phyloP scores from a whole-genome alignment of 169 alveolate species.

The Cryptosporidium parvum region DNA sequence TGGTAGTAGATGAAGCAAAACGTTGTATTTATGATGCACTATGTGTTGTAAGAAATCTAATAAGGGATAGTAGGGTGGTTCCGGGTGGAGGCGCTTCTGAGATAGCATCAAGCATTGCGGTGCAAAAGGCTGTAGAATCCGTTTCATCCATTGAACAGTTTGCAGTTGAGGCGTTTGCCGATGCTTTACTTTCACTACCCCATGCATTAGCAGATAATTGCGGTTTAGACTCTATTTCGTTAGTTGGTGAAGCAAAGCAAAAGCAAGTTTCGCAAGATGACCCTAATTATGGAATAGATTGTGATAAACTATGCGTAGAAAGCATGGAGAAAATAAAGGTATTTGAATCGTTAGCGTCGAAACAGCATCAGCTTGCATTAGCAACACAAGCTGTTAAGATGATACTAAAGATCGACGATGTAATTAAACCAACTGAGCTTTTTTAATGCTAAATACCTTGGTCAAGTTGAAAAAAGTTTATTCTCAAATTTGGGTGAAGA shows the following conservation, averaged over 20 bases:
- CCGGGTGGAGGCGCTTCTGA: constrained; percentile 99
- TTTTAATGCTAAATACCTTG: neutral
- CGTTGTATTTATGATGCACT: constrained; percentile 98
- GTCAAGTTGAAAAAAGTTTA: neutral
- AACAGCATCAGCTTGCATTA: constrained; percentile 93
- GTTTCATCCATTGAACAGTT: constrained; percentile 94
- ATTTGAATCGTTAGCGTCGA: constrained; percentile 94
- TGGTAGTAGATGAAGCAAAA: constrained; percentile 97
- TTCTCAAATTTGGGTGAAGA: constrained; percentile 1
- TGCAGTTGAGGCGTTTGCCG: constrained; percentile 98
- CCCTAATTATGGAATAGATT: constrained; percentile 68
- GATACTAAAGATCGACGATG: constrained; percentile 99
- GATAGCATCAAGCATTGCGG: constrained; percentile 94
- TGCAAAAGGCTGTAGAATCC: constrained; percentile 91
- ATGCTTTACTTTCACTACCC: constrained; percentile 96
- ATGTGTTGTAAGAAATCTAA: constrained; percentile 95
- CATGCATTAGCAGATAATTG: constrained; percentile 97
- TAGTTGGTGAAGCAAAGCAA: constrained; percentile 93
- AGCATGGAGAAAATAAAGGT: constrained; percentile 93
- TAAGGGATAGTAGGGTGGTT: constrained; percentile 85
- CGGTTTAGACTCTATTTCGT: constrained; percentile 94
- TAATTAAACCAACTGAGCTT: constrained; percentile 89
- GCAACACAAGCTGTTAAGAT: constrained; percentile 99
- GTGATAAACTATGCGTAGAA: constrained; percentile 80
- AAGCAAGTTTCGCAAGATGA: constrained; percentile 87